These are phyloP conservation scores for Trifolium subterraneum DNA, from an alignment of 306 rosid genomes.

Conservation along the genomic window DNA sequence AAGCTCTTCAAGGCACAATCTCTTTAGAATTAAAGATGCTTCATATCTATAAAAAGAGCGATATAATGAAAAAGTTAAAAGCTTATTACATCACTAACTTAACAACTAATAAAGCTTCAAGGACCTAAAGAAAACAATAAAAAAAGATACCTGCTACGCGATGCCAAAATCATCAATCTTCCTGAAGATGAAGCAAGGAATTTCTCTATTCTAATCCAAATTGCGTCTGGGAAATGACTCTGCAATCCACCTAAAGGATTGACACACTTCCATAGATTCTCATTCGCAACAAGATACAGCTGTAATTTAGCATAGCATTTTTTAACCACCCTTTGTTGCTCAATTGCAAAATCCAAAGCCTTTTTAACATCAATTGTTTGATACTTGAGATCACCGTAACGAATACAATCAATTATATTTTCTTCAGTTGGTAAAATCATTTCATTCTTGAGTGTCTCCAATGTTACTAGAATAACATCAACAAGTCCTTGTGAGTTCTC, in stretches of 20 bases:
- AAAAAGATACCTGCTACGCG: constrained; percentile 64
- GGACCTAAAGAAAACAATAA: constrained; percentile 15
- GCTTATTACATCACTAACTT: neutral
- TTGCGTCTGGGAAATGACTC: constrained; percentile 50
- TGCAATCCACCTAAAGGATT: constrained; percentile 57
- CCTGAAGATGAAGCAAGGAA: constrained; percentile 68
- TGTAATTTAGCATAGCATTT: constrained; percentile 57
- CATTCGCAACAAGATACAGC: constrained; percentile 64
- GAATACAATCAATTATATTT: constrained; percentile 71
- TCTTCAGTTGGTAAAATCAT: constrained; percentile 72
- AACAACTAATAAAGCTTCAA: constrained; percentile 15
- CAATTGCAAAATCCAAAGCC: constrained; percentile 71
- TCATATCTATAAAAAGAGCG: constrained; percentile 59
- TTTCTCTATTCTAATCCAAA: constrained; percentile 59
- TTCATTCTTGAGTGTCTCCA: constrained; percentile 67
- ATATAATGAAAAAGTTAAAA: neutral
- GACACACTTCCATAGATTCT: constrained; percentile 72
- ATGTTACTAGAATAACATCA: constrained; percentile 63
- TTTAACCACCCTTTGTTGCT: constrained; percentile 58
- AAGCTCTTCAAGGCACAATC: constrained; percentile 59
- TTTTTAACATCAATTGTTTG: constrained; percentile 59
- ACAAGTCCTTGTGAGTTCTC: constrained; percentile 53
- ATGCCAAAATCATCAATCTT: constrained; percentile 57
- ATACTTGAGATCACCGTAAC: constrained; percentile 67
- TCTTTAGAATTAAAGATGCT: constrained; percentile 62